These are phyloP conservation scores for Deinandra increscens DNA, from an alignment of 129 eudicot genomes.

Conservation along the genomic window DNA sequence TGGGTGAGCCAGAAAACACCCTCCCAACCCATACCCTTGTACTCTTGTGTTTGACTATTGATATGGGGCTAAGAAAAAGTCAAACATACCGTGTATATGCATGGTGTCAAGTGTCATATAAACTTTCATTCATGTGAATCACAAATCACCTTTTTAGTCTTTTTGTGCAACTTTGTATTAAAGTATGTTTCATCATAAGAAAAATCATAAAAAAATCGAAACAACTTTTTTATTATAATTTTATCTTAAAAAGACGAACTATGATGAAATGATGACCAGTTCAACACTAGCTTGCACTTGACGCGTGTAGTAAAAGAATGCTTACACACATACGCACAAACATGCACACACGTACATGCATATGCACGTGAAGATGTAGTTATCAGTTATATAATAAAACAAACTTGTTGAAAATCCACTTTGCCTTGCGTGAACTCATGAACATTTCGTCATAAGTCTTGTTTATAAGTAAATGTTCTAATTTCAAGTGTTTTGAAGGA, in stretches of 20 bases:
- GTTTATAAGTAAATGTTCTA: neutral
- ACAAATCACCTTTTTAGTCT: conserved; percentile 22
- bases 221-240: neutral
- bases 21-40: conserved; percentile 20
- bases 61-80: conserved; percentile 6
- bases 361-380: too few relatives aligned
- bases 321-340: too few relatives aligned
- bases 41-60: conserved; percentile 27
- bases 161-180: conserved; percentile 23
- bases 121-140: conserved; percentile 27
- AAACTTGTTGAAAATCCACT: neutral
- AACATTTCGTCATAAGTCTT: neutral
- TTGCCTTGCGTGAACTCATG: neutral
- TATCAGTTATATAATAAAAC: too few relatives aligned
- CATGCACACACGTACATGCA: too few relatives aligned
- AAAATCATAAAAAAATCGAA: neutral
- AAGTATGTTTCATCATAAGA: conserved; percentile 19
- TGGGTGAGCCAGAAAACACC: conserved; percentile 26
- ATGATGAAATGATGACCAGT: neutral
- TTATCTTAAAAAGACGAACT: neutral
- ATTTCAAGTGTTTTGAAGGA: neutral
- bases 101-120: conserved; percentile 35
- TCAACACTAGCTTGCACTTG: too few relatives aligned
- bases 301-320: too few relatives aligned
- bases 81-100: conserved; percentile 31